A percentile compares a stretch with the other conserved stretches of the same genome.
Evolutionary conservation across 2,329 filamentous ascomycete species (phyloP).

Genomic region (Rhynchosporium agropyri): DNA sequence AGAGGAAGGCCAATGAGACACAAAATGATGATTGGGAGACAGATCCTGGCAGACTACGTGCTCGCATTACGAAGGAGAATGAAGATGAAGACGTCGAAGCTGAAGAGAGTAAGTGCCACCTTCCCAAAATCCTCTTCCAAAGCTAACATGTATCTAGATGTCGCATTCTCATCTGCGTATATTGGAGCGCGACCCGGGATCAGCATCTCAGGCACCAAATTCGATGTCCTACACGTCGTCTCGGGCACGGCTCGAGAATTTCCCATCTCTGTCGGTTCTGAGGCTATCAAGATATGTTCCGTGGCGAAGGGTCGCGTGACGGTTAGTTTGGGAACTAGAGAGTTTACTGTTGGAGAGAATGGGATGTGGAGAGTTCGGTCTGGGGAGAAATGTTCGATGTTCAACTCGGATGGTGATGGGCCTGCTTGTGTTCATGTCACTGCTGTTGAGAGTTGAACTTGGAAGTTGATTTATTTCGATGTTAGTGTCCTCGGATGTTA

Average conservation of each 20-base stretch:
- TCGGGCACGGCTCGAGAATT: conserved; percentile 8
- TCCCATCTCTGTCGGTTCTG: background rate
- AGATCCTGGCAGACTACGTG: conserved; percentile 27
- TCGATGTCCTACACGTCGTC: conserved; percentile 22
- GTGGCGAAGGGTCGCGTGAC: conserved; percentile 28
- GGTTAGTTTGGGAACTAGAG: conserved; percentile 23
- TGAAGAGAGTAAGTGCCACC: conserved; percentile 31
- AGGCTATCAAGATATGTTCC: conserved; percentile 25
- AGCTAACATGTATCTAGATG: conserved; percentile 22
- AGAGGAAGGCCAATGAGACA: background rate
- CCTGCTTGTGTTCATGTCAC: conserved; percentile 3
- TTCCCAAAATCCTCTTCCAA: background rate
- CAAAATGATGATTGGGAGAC: conserved; percentile 31
- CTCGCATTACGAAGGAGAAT: conserved; percentile 5
- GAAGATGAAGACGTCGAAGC: conserved; percentile 25
- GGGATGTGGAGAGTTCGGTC: conserved; percentile 32
- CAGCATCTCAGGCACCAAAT: conserved; percentile 26
- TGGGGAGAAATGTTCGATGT: conserved; percentile 26
- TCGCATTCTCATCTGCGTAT: conserved; percentile 34
- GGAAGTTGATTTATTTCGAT: too few species aligned
- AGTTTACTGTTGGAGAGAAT: conserved; percentile 28
- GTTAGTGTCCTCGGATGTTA: too few species aligned
- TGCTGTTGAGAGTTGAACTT: background rate
- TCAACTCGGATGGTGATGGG: conserved; percentile 6
- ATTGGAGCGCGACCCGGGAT: conserved; percentile 23